phyloP scores from a whole-genome alignment of 1,284 basidiomycete genomes.

The Apiotrichum siamense region DNA sequence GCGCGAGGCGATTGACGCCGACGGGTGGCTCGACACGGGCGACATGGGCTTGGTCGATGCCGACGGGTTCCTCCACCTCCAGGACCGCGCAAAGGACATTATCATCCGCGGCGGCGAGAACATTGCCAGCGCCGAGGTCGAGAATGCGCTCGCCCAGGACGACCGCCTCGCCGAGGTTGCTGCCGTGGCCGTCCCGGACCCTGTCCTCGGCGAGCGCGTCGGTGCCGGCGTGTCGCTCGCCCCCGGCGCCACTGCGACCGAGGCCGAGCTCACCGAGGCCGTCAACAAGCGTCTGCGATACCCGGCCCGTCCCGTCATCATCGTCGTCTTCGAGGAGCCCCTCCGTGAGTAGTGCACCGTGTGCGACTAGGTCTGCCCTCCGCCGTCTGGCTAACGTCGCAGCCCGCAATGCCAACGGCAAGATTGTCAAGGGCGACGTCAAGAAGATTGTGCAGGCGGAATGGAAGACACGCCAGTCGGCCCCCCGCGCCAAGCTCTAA shows the following conservation, averaged over 20 bases:
- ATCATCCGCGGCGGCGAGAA: slow-evolving; percentile 46
- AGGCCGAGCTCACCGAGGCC: slow-evolving; percentile 3
- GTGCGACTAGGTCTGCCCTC: too few relatives aligned
- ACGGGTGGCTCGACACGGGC: slow-evolving; percentile 42
- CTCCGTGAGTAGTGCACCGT: slow-evolving; percentile 14
- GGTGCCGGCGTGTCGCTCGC: slow-evolving; percentile 32
- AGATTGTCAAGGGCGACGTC: slow-evolving; percentile 15
- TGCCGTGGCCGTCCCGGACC: slow-evolving; percentile 35
- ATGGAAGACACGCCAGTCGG: slow-evolving; percentile 1
- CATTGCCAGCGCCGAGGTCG: slow-evolving; percentile 34
- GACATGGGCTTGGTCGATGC: slow-evolving; percentile 36
- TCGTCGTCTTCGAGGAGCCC: slow-evolving; percentile 5
- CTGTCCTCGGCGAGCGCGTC: slow-evolving; percentile 36
- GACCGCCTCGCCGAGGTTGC: slow-evolving; percentile 31
- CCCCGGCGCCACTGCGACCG: slow-evolving; percentile 5
- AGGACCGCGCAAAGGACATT: slow-evolving; percentile 36
- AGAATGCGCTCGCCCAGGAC: slow-evolving; percentile 37
- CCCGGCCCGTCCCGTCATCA: slow-evolving; percentile 12
- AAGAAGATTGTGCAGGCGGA: slow-evolving; percentile 8
- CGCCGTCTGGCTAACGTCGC: too few relatives aligned
- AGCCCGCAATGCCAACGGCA: slow-evolving; percentile 19
- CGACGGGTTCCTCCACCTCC: slow-evolving; percentile 36
- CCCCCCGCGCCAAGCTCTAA: slow-evolving; percentile 5
- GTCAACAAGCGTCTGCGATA: slow-evolving; percentile 11
- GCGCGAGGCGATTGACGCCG: slow-evolving; percentile 19